Conservation (phyloP, 306 rosid genomes). For the Sicyos edulis region DNA sequence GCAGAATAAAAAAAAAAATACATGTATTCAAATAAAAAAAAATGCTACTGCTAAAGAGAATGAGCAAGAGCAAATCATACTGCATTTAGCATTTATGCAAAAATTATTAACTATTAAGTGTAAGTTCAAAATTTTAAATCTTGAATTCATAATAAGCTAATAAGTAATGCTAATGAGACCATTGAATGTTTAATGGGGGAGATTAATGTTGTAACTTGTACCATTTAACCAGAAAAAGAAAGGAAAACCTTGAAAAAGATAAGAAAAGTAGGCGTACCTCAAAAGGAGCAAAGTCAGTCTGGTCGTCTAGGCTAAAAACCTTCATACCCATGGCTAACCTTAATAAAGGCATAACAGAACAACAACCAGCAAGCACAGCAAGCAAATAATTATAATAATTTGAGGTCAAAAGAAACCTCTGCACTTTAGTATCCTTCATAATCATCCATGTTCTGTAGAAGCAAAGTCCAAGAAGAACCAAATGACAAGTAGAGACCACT, state of each 20-base stretch:
- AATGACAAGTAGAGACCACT: conserved; percentile 56
- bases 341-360: conserved; percentile 53
- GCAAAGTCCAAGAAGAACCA: conserved; percentile 60
- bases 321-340: conserved; percentile 50
- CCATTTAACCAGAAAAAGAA: not conserved
- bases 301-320: conserved; percentile 42
- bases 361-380: conserved; percentile 42
- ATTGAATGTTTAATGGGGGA: not conserved
- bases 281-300: conserved; percentile 55
- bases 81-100: conserved; percentile 2
- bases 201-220: not conserved
- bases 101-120: not conserved
- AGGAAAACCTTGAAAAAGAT: not conserved
- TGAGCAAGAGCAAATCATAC: not conserved
- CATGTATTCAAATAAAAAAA: not conserved
- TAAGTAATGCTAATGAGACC: not conserved
- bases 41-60: not conserved
- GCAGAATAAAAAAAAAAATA: conserved; percentile 12
- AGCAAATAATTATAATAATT: conserved; percentile 54
- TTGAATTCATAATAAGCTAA: not conserved
- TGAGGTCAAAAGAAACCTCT: conserved; percentile 50
- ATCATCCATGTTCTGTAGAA: conserved; percentile 58
- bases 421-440: conserved; percentile 37
- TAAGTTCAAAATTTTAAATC: not conserved
- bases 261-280: conserved; percentile 47